Percentiles rank a stretch among this genome's conserved stretches.
These are phyloP conservation scores for Podospora sp. DNA, from an alignment of 495 filamentous ascomycete species.

Conservation along the genomic window DNA sequence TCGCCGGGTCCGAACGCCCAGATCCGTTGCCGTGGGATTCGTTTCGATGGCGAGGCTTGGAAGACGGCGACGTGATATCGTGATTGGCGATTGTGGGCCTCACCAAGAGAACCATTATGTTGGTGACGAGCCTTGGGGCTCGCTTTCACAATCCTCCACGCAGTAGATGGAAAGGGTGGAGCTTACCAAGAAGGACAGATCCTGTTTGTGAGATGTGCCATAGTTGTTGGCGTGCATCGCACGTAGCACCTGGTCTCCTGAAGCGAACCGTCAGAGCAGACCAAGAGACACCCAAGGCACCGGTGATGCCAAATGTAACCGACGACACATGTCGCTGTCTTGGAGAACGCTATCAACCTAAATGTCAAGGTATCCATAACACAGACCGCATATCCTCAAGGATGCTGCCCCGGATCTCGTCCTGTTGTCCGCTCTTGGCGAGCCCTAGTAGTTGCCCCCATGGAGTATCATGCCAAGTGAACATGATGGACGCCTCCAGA, in stretches of 20 bases:
- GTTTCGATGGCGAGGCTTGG: background rate
- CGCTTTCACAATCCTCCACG: background rate
- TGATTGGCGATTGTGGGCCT: background rate
- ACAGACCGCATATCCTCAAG: background rate
- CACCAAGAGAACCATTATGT: background rate
- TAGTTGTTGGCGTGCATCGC: background rate
- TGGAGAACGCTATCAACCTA: background rate
- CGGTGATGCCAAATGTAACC: background rate
- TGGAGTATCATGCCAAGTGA: background rate
- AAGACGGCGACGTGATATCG: background rate
- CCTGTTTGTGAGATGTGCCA: background rate
- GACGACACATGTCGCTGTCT: background rate
- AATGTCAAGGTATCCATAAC: background rate
- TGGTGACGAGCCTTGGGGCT: background rate
- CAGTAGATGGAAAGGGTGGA: background rate
- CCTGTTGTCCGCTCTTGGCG: background rate
- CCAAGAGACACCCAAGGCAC: background rate
- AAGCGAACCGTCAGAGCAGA: background rate
- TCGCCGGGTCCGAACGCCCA: background rate
- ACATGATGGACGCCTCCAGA: background rate
- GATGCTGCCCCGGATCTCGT: background rate
- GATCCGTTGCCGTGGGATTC: background rate
- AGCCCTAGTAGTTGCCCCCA: background rate
- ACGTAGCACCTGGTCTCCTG: background rate
- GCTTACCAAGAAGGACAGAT: background rate